A percentile compares a stretch with the other conserved stretches of the same genome.
phyloP scores from a whole-genome alignment of 2,329 filamentous ascomycete genomes.

The Trichoderma sp. region DNA sequence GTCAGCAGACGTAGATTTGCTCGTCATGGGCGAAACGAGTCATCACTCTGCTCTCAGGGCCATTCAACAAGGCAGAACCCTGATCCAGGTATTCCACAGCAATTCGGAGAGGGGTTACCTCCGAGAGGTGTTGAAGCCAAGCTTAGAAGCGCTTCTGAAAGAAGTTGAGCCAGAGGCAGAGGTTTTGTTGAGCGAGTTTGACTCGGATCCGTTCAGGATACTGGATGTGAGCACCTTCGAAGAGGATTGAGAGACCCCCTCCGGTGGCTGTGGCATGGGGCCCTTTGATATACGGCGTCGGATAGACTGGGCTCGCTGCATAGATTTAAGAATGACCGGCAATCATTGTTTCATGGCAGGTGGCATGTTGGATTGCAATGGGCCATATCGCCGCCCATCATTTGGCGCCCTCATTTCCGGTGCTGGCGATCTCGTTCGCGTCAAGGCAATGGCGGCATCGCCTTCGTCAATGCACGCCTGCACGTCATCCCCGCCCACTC shows the following conservation, averaged over 20 bases:
- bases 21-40: conserved; percentile 90
- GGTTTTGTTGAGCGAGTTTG: conserved; percentile 76
- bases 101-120: conserved; percentile 91
- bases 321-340: not conserved
- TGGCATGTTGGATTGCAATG: not conserved
- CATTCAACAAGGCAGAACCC: conserved; percentile 79
- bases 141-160: conserved; percentile 63
- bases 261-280: not conserved
- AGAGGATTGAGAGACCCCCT: conserved; percentile 24
- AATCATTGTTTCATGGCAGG: conserved; percentile 14
- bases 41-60: conserved; percentile 91
- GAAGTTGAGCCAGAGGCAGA: conserved; percentile 55
- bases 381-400: conserved; percentile 29
- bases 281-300: not conserved
- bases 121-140: conserved; percentile 67
- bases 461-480: conserved; percentile 58
- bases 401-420: conserved; percentile 30
- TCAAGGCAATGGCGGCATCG: conserved; percentile 50
- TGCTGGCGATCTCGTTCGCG: conserved; percentile 28
- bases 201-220: conserved; percentile 88
- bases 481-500: conserved; percentile 59
- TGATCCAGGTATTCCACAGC: conserved; percentile 87
- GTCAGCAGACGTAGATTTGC: conserved; percentile 71
- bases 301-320: conserved; percentile 3
- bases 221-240: conserved; percentile 55